Evolutionary conservation across 768 basidiomycete genomes (phyloP).

Genomic region (Tricholoma sp.): DNA sequence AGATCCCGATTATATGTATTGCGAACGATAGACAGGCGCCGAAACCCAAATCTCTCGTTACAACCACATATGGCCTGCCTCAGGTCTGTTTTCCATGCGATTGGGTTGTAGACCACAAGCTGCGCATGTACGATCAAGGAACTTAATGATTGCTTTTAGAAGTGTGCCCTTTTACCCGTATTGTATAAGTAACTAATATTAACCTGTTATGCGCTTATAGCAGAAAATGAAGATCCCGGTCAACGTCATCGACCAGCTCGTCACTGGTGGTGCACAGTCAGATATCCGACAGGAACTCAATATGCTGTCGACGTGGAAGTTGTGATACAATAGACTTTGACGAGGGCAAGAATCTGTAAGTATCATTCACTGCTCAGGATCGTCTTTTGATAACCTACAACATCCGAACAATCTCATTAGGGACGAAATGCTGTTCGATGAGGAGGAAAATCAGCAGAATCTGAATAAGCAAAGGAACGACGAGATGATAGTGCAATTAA

Average conservation of each 20-base stretch:
- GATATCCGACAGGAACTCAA: constrained; percentile 97
- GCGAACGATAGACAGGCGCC: constrained; percentile 86
- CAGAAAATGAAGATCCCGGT: constrained; percentile 90
- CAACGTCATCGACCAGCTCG: constrained; percentile 89
- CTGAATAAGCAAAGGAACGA: background rate
- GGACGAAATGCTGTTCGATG: constrained; percentile 52
- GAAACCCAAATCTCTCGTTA: constrained; percentile 83
- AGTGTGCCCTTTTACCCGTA: constrained; percentile 42
- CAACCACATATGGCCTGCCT: constrained; percentile 65
- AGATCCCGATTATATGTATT: constrained; percentile 98
- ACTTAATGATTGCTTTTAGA: constrained; percentile 85
- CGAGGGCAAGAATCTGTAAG: constrained; percentile 85
- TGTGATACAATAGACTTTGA: constrained; percentile 86
- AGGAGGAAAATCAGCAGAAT: constrained; percentile 4
- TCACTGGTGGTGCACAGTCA: constrained; percentile 82
- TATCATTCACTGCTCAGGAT: constrained; percentile 6
- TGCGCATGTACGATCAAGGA: constrained; percentile 71
- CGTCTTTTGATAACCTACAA: background rate
- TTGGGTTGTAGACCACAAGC: constrained; percentile 62
- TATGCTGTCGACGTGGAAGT: constrained; percentile 96
- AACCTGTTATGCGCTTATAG: constrained; percentile 24
- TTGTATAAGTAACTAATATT: background rate
- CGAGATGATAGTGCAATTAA: constrained; percentile 16
- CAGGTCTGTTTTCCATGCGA: constrained; percentile 44
- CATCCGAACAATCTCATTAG: constrained; percentile 38